These are phyloP conservation scores for Yarrowia porcina DNA, from an alignment of 805 yeast species.

Conservation along the genomic window DNA sequence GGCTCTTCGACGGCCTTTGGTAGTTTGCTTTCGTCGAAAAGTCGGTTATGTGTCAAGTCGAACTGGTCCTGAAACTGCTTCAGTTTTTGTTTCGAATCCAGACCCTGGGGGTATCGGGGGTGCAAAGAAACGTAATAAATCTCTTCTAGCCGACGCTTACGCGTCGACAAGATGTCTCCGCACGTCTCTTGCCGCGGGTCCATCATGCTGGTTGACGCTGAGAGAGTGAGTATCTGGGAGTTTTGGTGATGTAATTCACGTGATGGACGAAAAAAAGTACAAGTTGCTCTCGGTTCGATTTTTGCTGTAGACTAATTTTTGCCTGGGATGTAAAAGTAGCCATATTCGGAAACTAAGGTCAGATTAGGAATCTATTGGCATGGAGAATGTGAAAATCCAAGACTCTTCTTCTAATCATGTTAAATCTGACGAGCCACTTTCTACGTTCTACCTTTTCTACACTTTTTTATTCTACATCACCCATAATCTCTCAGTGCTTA, in stretches of 20 bases:
- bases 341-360: not conserved
- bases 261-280: not conserved
- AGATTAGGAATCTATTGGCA: not conserved
- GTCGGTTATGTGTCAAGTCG: conserved; percentile 24
- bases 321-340: too few species aligned
- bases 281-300: not conserved
- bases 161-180: conserved; percentile 27
- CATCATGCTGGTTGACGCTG: conserved; percentile 19
- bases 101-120: conserved; percentile 47
- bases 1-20: not conserved
- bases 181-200: conserved; percentile 24
- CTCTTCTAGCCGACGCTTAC: conserved; percentile 60
- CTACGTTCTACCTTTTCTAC: too few species aligned
- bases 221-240: conserved; percentile 3
- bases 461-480: too few species aligned
- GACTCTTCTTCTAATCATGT: too few species aligned
- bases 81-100: conserved; percentile 37
- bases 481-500: too few species aligned
- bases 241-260: conserved; percentile 16
- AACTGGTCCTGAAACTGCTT: conserved; percentile 39
- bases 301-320: not conserved
- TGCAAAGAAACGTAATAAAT: conserved; percentile 56
- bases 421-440: not conserved
- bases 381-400: too few species aligned
- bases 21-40: conserved; percentile 2